Percentiles rank a stretch among this genome's conserved stretches.
These are phyloP conservation scores for Paralagenidium karlingii DNA, from an alignment of 352 stramenopile genomes.

Conservation along the genomic window DNA sequence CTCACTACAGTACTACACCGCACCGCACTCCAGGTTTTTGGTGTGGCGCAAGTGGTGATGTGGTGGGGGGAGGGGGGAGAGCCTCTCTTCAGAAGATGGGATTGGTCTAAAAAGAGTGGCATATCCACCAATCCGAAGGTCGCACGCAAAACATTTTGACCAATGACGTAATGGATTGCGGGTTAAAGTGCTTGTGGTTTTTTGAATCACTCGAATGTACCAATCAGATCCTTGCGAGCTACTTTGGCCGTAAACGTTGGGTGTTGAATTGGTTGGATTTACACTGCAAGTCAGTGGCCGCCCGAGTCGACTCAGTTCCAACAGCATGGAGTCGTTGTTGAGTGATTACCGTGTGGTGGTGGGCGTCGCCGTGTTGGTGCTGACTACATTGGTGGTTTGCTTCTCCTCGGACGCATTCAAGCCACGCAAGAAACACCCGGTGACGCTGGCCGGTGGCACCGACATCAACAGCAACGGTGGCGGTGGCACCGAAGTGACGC, in stretches of 20 bases:
- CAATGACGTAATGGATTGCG: conserved; percentile 1
- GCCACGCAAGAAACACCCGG: conserved; percentile 17
- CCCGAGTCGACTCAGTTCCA: neutral
- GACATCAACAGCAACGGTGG: too few species aligned
- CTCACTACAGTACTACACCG: neutral
- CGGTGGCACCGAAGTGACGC: conserved; percentile 26
- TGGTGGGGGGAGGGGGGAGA: neutral
- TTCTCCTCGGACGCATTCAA: conserved; percentile 17
- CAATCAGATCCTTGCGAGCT: neutral
- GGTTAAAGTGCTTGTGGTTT: neutral
- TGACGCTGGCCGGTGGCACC: too few species aligned
- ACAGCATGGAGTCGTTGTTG: conserved; percentile 31
- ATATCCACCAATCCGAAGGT: conserved; percentile 4
- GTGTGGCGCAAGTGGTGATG: neutral
- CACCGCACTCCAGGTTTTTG: neutral
- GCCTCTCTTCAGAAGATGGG: conserved; percentile 2
- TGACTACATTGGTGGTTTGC: conserved; percentile 23
- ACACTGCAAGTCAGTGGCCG: neutral
- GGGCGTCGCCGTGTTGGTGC: conserved; percentile 29
- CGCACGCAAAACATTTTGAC: too few species aligned
- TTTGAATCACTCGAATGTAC: neutral
- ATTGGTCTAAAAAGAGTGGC: conserved; percentile 3
- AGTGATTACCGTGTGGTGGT: conserved; percentile 32
- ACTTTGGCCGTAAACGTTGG: neutral
- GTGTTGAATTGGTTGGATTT: neutral